Evolutionary conservation across 2,329 filamentous ascomycete genomes (phyloP), one percentile per base, ranked within the genome.

Genomic region (Neonectria sp.): DNA sequence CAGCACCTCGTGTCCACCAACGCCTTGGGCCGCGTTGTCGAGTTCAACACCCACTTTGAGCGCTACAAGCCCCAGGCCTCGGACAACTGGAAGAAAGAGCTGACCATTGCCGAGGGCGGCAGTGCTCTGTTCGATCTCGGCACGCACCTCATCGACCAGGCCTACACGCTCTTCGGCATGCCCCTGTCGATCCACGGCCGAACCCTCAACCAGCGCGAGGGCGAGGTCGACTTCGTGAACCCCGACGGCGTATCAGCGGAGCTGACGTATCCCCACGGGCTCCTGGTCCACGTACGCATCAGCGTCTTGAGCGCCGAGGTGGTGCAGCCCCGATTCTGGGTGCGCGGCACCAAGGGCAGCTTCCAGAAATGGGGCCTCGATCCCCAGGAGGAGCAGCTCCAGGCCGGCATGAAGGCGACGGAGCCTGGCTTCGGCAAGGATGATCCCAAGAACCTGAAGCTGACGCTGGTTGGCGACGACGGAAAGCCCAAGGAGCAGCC

Each of bases 41-140:
- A 95, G 81, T 93, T 92, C 76, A 89, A 95, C 79, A 92, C 91
- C 25, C 93, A 95, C 82, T 95, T 95, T 76, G 93, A 95, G 79
- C 89, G 93, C 21, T 91, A 92, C 81, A 88, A 90, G 21, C 85
- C 91, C 15, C 84, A 85, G 33, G 83, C 86, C 45, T 88, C 90
- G 27, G 77, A 84, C 63, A 85, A 82, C 56, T 95, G 93, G 93
- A 95, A 95, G 84, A 88, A 86, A 45, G 79, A 78, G 15, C 83
- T 92, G 60, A 81, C 84, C 33, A 87, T 91, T 75, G 78, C 82
- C 21, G 84, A 90, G 17, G 93, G 90, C 12, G 90, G 91, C 45
- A 91, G 92, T 40, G 90, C 85, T 25, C 82, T 95, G 25, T 95
- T 92, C 76, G 93, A 95, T 75, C 84, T 95, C 1, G 93, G 93